These are phyloP conservation scores for Cyberlindnera misumaiensis DNA, from an alignment of 805 yeast genomes.

Conservation along the genomic window DNA sequence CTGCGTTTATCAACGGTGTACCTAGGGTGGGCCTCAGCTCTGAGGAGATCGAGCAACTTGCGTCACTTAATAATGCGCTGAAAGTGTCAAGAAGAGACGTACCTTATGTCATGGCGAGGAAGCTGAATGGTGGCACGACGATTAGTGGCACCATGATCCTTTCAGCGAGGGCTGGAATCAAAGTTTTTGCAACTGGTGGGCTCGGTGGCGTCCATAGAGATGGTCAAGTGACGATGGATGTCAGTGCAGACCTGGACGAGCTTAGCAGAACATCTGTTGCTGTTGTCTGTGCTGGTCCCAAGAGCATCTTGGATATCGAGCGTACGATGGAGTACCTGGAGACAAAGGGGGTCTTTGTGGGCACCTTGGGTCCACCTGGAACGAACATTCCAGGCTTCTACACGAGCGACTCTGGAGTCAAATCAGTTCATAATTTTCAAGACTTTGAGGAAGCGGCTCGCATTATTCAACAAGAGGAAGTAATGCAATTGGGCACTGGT, in stretches of 20 bases:
- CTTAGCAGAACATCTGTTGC: slow-evolving; percentile 76
- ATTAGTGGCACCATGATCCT: slow-evolving; percentile 85
- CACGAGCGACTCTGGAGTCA: slow-evolving; percentile 65
- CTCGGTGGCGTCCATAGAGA: slow-evolving; percentile 87
- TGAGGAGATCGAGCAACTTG: slow-evolving; percentile 44
- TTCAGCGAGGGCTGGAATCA: slow-evolving; percentile 67
- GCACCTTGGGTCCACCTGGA: slow-evolving; percentile 51
- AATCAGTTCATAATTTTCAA: slow-evolving; percentile 61
- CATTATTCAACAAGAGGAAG: slow-evolving; percentile 42
- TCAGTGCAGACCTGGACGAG: slow-evolving; percentile 84
- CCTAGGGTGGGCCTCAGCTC: slow-evolving; percentile 61
- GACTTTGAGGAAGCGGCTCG: slow-evolving; percentile 53
- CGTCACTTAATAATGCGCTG: slow-evolving; percentile 26
- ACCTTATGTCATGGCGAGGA: slow-evolving; percentile 57
- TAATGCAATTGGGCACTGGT: slow-evolving; percentile 56
- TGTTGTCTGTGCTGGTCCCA: slow-evolving; percentile 92
- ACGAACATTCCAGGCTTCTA: slow-evolving; percentile 75
- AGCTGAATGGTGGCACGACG: slow-evolving; percentile 80
- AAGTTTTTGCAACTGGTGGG: slow-evolving; percentile 90
- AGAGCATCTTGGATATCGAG: slow-evolving; percentile 73
- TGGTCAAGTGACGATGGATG: slow-evolving; percentile 68
- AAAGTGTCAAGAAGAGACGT: slow-evolving; percentile 81
- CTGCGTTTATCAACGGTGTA: slow-evolving; percentile 66
- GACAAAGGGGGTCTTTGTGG: slow-evolving; percentile 85
- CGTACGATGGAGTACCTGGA: slow-evolving; percentile 82